Conservation (phyloP, 768 basidiomycete species). For the Glaciozyma antarctica region DNA sequence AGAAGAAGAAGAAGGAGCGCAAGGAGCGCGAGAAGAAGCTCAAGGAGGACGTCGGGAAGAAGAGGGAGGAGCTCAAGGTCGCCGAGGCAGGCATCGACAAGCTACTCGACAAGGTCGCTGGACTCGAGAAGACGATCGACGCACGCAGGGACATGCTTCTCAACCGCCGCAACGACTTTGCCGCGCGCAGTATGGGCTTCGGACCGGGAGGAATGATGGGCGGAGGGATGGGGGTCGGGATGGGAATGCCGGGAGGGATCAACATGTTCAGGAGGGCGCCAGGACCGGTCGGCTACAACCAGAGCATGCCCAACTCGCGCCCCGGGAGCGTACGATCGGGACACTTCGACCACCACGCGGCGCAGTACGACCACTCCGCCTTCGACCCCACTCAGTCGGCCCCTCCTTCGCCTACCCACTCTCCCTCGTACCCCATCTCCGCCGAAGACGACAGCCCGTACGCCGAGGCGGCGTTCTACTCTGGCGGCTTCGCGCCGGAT, state of each 20-base stretch:
- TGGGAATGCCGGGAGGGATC: not conserved
- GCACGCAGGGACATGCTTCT: slow-evolving; percentile 27
- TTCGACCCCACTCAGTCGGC: slow-evolving; percentile 16
- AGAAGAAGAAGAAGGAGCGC: slow-evolving; percentile 39
- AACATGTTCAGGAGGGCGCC: not conserved
- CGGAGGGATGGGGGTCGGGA: not conserved
- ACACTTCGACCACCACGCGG: slow-evolving; percentile 22
- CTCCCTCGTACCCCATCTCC: slow-evolving; percentile 15
- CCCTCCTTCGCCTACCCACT: slow-evolving; percentile 17
- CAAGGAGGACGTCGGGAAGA: slow-evolving; percentile 49
- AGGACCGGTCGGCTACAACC: not conserved
- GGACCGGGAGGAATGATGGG: not conserved
- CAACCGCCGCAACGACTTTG: slow-evolving; percentile 20
- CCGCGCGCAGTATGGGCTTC: not conserved
- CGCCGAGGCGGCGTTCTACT: slow-evolving; percentile 4
- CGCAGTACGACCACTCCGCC: slow-evolving; percentile 2
- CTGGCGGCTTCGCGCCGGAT: slow-evolving; percentile 7
- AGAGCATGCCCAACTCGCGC: slow-evolving; percentile 9
- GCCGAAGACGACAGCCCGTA: slow-evolving; percentile 12
- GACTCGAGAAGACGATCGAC: slow-evolving; percentile 32
- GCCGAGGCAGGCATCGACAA: slow-evolving; percentile 49
- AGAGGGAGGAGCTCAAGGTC: slow-evolving; percentile 50
- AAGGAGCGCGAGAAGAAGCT: slow-evolving; percentile 55
- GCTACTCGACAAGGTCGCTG: slow-evolving; percentile 30
- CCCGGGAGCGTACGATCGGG: slow-evolving; percentile 20